Conservation (phyloP, 371 early-diverging fungal genomes). For the Mortierella sp. region DNA sequence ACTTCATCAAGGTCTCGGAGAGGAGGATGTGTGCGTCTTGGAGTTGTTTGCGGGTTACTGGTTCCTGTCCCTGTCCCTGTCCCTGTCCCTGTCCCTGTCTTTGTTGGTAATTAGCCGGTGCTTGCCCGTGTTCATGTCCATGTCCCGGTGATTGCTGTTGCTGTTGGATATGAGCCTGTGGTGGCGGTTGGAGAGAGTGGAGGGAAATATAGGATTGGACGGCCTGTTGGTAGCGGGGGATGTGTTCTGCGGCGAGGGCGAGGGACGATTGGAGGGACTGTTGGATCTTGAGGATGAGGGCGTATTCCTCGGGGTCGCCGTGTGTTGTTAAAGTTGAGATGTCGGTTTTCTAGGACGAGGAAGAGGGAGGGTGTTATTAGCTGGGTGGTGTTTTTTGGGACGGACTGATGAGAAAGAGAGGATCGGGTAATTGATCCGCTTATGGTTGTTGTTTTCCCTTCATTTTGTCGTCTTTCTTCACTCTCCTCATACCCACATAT, state of each 20-base stretch:
- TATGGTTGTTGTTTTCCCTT: background rate
- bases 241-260: conserved; percentile 35
- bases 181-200: conserved; percentile 11
- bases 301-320: conserved; percentile 60
- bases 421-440: conserved; percentile 4
- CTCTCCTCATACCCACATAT: background rate
- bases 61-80: conserved; percentile 5
- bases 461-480: background rate
- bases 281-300: conserved; percentile 48
- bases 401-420: conserved; percentile 11
- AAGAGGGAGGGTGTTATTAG: background rate
- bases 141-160: too few species aligned
- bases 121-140: background rate
- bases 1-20: conserved; percentile 71
- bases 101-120: too few species aligned
- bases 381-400: too few species aligned
- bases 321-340: conserved; percentile 62
- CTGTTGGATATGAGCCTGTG: background rate
- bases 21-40: conserved; percentile 64
- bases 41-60: conserved; percentile 55
- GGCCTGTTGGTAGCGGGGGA: conserved; percentile 48
- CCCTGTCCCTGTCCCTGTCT: background rate
- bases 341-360: conserved; percentile 48
- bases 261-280: conserved; percentile 40
- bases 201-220: conserved; percentile 37